A percentile compares a stretch with the other conserved stretches of the same genome.
These are phyloP conservation scores for Neurospora sp. DNA, from an alignment of 495 filamentous ascomycete species.

Conservation along the genomic window DNA sequence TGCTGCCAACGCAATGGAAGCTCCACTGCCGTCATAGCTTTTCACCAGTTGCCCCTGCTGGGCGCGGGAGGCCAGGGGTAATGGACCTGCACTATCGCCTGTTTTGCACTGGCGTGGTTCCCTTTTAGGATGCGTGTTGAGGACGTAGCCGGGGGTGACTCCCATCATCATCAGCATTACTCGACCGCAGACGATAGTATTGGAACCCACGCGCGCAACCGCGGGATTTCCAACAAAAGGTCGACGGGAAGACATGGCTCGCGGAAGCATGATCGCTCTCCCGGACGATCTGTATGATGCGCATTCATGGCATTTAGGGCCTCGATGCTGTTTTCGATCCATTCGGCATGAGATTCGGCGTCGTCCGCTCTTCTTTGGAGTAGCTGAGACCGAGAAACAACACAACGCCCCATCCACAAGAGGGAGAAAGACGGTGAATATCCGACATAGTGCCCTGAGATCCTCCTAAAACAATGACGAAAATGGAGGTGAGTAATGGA, in stretches of 20 bases:
- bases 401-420: not conserved
- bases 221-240: conserved; percentile 9
- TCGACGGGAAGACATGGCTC: conserved; percentile 15
- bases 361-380: conserved; percentile 9
- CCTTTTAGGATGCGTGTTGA: not conserved
- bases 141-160: conserved; percentile 4
- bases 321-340: not conserved
- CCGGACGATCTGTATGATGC: conserved; percentile 17
- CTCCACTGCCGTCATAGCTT: conserved; percentile 10
- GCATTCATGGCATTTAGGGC: conserved; percentile 7
- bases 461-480: not conserved
- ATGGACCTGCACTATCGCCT: not conserved
- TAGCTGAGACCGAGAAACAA: conserved; percentile 8
- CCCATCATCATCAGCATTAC: not conserved
- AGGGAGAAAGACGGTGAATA: conserved; percentile 2
- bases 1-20: conserved; percentile 2
- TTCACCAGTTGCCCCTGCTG: conserved; percentile 2
- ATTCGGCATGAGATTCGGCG: not conserved
- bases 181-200: not conserved
- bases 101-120: not conserved
- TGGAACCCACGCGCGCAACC: conserved; percentile 7
- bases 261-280: conserved; percentile 9
- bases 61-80: not conserved
- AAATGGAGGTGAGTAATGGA: conserved; percentile 1
- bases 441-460: conserved; percentile 4